A percentile compares a stretch with the other conserved stretches of the same genome.
Evolutionary conservation across 192 early-diverging fungal genomes (phyloP).

Genomic region (Backusella circina): DNA sequence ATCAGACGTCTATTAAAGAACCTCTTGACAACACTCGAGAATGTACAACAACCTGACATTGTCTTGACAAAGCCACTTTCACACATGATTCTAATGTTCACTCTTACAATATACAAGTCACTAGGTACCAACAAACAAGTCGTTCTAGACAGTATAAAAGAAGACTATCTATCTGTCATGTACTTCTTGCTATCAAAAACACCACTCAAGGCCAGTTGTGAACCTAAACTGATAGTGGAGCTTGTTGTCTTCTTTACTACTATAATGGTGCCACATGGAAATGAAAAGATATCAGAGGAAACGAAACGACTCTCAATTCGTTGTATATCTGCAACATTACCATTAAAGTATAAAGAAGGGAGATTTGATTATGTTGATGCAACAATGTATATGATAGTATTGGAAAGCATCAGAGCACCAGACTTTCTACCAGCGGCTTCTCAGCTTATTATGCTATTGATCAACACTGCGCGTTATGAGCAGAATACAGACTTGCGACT

Average conservation of each 20-base stretch:
- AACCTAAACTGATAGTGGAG: neutral
- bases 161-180: neutral
- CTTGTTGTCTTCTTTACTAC: neutral
- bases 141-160: neutral
- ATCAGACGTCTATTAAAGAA: neutral
- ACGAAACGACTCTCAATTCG: conserved; percentile 15
- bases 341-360: conserved; percentile 1
- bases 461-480: conserved; percentile 15
- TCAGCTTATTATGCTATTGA: conserved; percentile 12
- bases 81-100: neutral
- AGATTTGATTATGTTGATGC: neutral
- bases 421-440: conserved; percentile 12
- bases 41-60: neutral
- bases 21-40: neutral
- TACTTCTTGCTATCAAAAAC: conserved; percentile 13
- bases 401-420: conserved; percentile 1
- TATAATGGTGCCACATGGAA: neutral
- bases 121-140: too few species aligned
- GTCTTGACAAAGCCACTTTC: neutral
- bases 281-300: conserved; percentile 24
- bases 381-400: neutral
- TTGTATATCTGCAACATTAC: conserved; percentile 24
- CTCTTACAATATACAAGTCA: neutral
- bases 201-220: neutral
- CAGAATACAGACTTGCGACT: conserved; percentile 30